Evolutionary conservation across 1,284 basidiomycete genomes (phyloP).

Genomic region (Neolentinus lepideus): DNA sequence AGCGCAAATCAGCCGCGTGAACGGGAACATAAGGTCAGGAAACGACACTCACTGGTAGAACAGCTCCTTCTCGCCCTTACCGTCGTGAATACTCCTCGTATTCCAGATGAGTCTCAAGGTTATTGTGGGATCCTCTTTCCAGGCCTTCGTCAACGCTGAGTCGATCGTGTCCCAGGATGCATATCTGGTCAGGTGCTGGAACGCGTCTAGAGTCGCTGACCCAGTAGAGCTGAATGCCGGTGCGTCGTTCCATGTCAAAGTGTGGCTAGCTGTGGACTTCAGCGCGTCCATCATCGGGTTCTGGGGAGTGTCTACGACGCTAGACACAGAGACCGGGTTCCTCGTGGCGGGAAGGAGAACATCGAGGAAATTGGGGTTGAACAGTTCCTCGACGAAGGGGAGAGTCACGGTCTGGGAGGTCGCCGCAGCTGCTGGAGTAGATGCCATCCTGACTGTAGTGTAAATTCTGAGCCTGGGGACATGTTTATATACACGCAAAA

Average conservation of each 20-base stretch:
- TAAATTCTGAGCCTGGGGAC: not conserved
- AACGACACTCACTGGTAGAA: slow-evolving; percentile 39
- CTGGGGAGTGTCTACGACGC: not conserved
- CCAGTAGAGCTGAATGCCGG: slow-evolving; percentile 39
- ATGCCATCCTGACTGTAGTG: slow-evolving; percentile 6
- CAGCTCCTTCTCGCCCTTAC: slow-evolving; percentile 42
- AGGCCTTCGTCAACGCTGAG: slow-evolving; percentile 33
- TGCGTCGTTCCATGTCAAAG: slow-evolving; percentile 38
- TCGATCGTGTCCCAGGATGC: slow-evolving; percentile 20
- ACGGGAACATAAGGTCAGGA: not conserved
- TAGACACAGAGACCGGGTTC: not conserved
- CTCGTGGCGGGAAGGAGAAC: slow-evolving; percentile 31
- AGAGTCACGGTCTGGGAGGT: slow-evolving; percentile 28
- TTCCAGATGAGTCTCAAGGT: slow-evolving; percentile 59
- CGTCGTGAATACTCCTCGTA: slow-evolving; percentile 54
- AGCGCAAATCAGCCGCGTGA: slow-evolving; percentile 1
- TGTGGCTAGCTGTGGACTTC: slow-evolving; percentile 28
- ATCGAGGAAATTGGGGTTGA: slow-evolving; percentile 42
- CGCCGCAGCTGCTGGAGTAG: slow-evolving; percentile 8
- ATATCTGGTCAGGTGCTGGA: slow-evolving; percentile 29
- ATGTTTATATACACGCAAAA: not conserved
- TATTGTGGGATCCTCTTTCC: slow-evolving; percentile 42
- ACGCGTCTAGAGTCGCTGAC: slow-evolving; percentile 45
- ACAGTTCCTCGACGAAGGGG: slow-evolving; percentile 44
- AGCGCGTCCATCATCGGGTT: slow-evolving; percentile 51